A percentile compares a stretch with the other conserved stretches of the same genome.
phyloP scores from a whole-genome alignment of 139 green algal genomes.

The Coccomyxa sp. region DNA sequence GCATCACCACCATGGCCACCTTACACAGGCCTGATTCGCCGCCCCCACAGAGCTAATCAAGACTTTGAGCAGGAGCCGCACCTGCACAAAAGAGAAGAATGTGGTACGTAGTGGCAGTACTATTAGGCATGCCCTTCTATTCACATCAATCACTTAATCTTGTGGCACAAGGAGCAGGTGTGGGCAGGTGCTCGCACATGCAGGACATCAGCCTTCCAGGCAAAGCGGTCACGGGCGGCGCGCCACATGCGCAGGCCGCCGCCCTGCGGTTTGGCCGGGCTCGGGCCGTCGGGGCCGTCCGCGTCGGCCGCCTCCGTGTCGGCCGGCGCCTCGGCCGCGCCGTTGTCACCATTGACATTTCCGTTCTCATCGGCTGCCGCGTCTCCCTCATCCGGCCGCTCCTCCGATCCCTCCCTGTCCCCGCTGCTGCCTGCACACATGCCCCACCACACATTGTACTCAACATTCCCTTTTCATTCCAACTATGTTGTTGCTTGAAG shows the following conservation, averaged over 20 bases:
- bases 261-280: neutral
- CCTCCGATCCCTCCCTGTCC: neutral
- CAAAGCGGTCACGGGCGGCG: neutral
- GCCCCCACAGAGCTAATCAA: no score
- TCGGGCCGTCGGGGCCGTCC: neutral
- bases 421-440: neutral
- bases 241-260: neutral
- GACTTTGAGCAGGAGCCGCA: no score
- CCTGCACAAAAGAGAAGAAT: no score
- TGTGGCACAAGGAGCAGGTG: neutral
- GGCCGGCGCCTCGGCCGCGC: neutral
- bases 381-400: neutral
- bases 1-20: no score
- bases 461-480: neutral
- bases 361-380: neutral
- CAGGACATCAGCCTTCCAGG: slow-evolving; percentile 12
- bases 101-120: no score
- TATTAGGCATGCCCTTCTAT: no score
- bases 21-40: no score
- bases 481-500: neutral
- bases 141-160: no score
- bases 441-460: neutral
- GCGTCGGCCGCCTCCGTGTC: neutral
- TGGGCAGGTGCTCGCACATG: neutral
- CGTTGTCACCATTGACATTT: neutral